Base-by-base conservation (phyloP, 139 green algal species). In the Limnomonas spitsbergensis region DNA sequence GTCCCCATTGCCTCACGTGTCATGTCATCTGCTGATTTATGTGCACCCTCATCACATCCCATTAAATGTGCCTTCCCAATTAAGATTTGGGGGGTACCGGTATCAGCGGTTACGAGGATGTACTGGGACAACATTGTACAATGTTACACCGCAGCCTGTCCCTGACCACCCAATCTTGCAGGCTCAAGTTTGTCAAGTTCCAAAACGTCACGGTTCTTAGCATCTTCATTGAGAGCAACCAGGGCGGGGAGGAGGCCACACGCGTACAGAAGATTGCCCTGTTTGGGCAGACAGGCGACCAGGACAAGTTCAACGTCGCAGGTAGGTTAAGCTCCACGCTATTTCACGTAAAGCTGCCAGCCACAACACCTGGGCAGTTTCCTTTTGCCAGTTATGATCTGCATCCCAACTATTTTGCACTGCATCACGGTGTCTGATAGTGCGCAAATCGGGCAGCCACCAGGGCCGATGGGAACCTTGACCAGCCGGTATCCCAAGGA, bases 171-270 rank as follows among this genome's bases (percentile, higher is more conserved):
- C 47, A 29, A 39, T 20, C 61, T 34, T 35, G 9, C 39, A 78
- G 40, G 14, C 83, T 95, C 31, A 94, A 92, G 85, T 82, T 88
- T 31, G 93, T 96, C 4, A 92, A 94, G 81, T 95, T 95, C 69
- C 85, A 90, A 61, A 87, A 76, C 39, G 90, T 97, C 20, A 90
- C 85, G 32, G 82, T 76, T 1, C 73, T 94, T 24, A 87, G 75
- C 35, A 82, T 95, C 40, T 92, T 96, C 71, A 79, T 94, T 2
- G 88, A 89, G 36, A 78, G 72, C 76, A 94, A 78, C 31, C 73
- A 78, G 52, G 73, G 9, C 4, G 42, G 73, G 24, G 88, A 89
- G 66, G 92, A 94, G 39, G 86, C 76, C 0, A 96, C 92, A 1
- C 72, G 80, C 1, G 69, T 96, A 35, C 82, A 87, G 39, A 94